Evolutionary conservation across 78 protist species (phyloP).

Genomic region (Cavenderia fasciculata): DNA sequence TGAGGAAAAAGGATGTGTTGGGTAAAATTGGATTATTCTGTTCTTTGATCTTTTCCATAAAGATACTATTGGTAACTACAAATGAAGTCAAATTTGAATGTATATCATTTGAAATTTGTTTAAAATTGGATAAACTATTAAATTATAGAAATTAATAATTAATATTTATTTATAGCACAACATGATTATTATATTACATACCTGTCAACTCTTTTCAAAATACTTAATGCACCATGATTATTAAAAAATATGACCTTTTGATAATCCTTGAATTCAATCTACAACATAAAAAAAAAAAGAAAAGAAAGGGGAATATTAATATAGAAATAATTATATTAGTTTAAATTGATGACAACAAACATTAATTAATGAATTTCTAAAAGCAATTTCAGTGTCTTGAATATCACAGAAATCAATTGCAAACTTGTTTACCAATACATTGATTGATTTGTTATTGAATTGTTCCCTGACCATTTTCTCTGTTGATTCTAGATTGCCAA

Average conservation of each 20-base stretch:
- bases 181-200: too few relatives aligned
- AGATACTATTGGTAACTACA: background rate
- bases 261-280: background rate
- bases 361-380: background rate
- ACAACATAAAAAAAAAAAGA: background rate
- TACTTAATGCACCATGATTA: background rate
- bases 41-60: slow-evolving; percentile 22
- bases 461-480: background rate
- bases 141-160: background rate
- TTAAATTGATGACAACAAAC: slow-evolving; percentile 2
- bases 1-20: background rate
- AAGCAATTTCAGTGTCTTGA: background rate
- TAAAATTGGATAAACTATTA: background rate
- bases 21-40: background rate
- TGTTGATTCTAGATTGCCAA: background rate
- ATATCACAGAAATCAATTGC: slow-evolving; percentile 7
- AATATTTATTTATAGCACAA: too few relatives aligned
- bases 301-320: background rate
- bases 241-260: background rate
- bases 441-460: background rate
- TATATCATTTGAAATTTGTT: background rate
- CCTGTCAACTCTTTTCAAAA: background rate
- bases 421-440: background rate
- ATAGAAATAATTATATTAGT: background rate
- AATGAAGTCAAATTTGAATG: slow-evolving; percentile 35